phyloP scores from a whole-genome alignment of 192 early-diverging fungal species.

The Rhizoclosmatium globosum region DNA sequence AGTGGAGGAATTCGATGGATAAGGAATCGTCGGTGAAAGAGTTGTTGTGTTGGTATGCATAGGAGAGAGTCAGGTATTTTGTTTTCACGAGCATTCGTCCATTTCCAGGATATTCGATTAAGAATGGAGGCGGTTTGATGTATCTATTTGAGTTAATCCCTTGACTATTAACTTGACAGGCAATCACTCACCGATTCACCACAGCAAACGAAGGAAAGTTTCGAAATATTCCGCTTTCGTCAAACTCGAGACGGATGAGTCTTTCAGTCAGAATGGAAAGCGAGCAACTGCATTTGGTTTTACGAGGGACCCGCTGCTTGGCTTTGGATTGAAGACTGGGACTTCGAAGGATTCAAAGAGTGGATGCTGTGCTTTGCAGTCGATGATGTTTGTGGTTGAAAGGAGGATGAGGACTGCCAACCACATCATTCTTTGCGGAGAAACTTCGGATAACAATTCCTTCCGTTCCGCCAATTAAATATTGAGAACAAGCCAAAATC shows the following conservation, averaged over 20 bases:
- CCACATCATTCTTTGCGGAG: too few relatives aligned
- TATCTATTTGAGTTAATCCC: not conserved
- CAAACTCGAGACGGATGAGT: slow-evolving; percentile 6
- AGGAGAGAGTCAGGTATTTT: not conserved
- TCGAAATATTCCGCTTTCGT: not conserved
- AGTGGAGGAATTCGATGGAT: slow-evolving; percentile 3
- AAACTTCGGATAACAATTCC: too few relatives aligned
- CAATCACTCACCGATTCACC: not conserved
- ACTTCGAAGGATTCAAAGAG: too few relatives aligned
- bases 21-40: not conserved
- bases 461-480: too few relatives aligned
- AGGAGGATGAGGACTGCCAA: too few relatives aligned
- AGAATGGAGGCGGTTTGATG: not conserved
- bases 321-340: too few relatives aligned
- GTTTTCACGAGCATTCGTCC: not conserved
- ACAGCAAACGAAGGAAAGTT: not conserved
- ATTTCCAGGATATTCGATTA: not conserved
- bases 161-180: not conserved
- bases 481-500: too few relatives aligned
- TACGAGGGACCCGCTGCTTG: too few relatives aligned
- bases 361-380: too few relatives aligned
- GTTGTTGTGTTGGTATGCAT: not conserved
- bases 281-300: too few relatives aligned
- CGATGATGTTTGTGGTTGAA: too few relatives aligned
- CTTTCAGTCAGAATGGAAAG: not conserved